Percentiles rank a stretch among this genome's conserved stretches.
Evolutionary conservation across 176 grass and related monocot genomes (phyloP).

Genomic region (Triticum turgidum): DNA sequence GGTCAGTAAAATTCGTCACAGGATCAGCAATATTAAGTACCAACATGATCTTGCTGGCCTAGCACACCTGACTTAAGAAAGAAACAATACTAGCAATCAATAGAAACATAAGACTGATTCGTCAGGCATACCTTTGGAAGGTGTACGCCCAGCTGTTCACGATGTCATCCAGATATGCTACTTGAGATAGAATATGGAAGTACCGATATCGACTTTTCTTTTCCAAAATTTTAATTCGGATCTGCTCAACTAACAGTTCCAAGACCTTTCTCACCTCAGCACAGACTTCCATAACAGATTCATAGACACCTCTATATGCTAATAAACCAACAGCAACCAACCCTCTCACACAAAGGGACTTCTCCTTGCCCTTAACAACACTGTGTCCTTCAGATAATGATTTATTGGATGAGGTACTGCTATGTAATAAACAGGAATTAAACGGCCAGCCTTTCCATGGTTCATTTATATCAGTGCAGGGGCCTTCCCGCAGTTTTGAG

Average conservation of each 20-base stretch:
- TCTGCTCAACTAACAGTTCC: constrained; percentile 71
- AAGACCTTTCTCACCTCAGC: constrained; percentile 89
- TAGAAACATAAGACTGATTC: constrained; percentile 30
- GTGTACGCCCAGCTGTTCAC: constrained; percentile 86
- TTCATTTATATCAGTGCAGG: constrained; percentile 80
- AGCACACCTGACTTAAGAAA: constrained; percentile 14
- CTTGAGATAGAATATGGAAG: constrained; percentile 79
- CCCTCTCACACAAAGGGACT: constrained; percentile 55
- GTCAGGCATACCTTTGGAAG: constrained; percentile 60
- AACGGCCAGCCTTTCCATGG: constrained; percentile 99
- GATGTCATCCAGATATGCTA: constrained; percentile 89
- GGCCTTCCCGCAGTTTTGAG: constrained; percentile 89
- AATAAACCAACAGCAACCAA: constrained; percentile 88
- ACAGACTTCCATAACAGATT: constrained; percentile 75
- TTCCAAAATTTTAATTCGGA: constrained; percentile 70
- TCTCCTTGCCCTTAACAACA: constrained; percentile 62
- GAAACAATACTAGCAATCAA: constrained; percentile 31
- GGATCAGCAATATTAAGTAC: constrained; percentile 23
- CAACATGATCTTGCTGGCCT: constrained; percentile 1
- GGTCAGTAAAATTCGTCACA: neutral
- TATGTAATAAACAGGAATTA: constrained; percentile 79
- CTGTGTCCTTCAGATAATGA: constrained; percentile 49
- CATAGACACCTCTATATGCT: constrained; percentile 82
- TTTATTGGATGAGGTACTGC: constrained; percentile 37
- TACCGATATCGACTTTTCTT: constrained; percentile 63